Evolutionary conservation across 371 early-diverging fungal genomes (phyloP).

Genomic region (Haplosporangium sp.): DNA sequence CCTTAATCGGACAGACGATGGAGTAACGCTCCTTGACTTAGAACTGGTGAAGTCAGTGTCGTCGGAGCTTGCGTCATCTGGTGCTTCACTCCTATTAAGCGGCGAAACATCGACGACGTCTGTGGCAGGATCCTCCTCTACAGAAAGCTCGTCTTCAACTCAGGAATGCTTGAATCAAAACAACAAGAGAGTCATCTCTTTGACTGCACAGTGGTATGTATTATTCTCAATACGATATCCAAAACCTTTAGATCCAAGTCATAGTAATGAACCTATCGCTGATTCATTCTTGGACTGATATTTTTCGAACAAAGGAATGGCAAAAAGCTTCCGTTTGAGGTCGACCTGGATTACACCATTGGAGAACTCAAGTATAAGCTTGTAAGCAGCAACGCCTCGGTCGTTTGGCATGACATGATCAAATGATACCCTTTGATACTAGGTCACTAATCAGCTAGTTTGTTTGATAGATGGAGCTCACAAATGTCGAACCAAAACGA

Average conservation of each 20-base stretch:
- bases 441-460: background rate
- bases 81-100: background rate
- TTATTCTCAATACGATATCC: background rate
- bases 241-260: no score
- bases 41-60: background rate
- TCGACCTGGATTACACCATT: constrained; percentile 44
- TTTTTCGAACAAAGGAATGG: constrained; percentile 30
- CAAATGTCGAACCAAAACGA: constrained; percentile 64
- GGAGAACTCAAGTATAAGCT: constrained; percentile 52
- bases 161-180: constrained; percentile 26
- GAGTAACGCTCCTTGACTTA: no score
- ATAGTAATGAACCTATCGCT: background rate
- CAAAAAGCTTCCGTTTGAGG: constrained; percentile 50
- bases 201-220: constrained; percentile 49
- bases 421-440: background rate
- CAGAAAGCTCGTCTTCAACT: background rate
- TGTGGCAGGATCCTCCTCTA: background rate
- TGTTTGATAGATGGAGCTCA: constrained; percentile 56
- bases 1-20: background rate
- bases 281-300: background rate
- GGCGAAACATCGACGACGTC: background rate
- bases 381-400: constrained; percentile 14
- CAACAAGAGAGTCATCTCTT: constrained; percentile 39
- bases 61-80: background rate
- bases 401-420: background rate